Percentiles rank a stretch among this genome's conserved stretches.
These are phyloP conservation scores for Phytophthora pinifolia DNA, from an alignment of 352 stramenopile species.

Conservation along the genomic window DNA sequence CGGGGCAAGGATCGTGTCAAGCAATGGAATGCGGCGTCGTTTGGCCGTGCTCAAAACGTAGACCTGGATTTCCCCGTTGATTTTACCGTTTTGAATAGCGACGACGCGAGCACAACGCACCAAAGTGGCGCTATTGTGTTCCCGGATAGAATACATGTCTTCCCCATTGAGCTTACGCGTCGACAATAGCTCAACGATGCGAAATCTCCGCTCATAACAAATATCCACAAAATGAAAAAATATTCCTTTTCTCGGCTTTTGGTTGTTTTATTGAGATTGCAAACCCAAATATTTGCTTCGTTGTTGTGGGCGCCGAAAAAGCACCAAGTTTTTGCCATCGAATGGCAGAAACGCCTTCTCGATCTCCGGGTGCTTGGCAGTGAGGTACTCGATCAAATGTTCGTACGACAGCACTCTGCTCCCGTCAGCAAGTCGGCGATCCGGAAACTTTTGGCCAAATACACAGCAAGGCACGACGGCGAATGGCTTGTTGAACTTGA, in stretches of 20 bases:
- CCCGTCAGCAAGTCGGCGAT: constrained; percentile 45
- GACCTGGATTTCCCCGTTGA: constrained; percentile 32
- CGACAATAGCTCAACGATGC: constrained; percentile 11
- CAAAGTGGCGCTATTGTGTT: constrained; percentile 33
- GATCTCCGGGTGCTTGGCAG: constrained; percentile 65
- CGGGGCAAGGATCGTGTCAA: constrained; percentile 30
- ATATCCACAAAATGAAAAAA: neutral
- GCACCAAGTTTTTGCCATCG: constrained; percentile 84
- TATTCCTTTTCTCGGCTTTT: neutral
- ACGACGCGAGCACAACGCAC: constrained; percentile 1
- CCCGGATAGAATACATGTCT: constrained; percentile 29
- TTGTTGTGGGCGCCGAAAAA: constrained; percentile 56
- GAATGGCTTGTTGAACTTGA: constrained; percentile 92
- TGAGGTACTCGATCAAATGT: constrained; percentile 77
- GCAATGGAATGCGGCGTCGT: constrained; percentile 24
- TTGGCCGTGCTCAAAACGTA: constrained; percentile 6
- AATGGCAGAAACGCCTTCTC: constrained; percentile 69
- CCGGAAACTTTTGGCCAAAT: constrained; percentile 91
- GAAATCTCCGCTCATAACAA: neutral
- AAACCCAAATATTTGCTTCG: neutral
- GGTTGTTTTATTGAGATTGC: neutral
- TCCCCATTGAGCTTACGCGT: constrained; percentile 20
- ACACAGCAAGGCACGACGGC: constrained; percentile 97
- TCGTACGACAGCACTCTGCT: constrained; percentile 75
- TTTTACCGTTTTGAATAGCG: constrained; percentile 15